A percentile compares a stretch with the other conserved stretches of the same genome.
phyloP scores from a whole-genome alignment of 83 land plant species.

The Thuja plicata region DNA sequence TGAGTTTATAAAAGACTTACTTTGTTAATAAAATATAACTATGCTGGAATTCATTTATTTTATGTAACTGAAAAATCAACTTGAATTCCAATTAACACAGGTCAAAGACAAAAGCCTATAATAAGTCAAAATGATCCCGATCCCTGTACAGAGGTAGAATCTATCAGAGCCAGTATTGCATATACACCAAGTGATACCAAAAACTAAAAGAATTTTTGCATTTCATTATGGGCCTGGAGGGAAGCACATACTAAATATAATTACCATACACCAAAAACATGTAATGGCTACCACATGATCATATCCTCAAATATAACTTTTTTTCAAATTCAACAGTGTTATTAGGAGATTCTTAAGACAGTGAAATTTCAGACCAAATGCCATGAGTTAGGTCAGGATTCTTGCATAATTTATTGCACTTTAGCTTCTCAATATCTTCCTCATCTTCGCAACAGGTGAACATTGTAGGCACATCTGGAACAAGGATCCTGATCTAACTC shows the following conservation, averaged over 20 bases:
- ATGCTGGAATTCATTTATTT: neutral
- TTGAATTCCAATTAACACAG: neutral
- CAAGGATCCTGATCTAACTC: neutral
- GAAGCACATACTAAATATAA: neutral
- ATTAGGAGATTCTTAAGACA: neutral
- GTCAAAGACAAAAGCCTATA: neutral
- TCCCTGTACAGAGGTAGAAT: neutral
- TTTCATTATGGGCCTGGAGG: neutral
- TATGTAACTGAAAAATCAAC: neutral
- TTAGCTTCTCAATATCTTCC: neutral
- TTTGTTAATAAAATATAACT: neutral
- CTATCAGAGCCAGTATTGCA: neutral
- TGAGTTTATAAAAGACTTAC: neutral
- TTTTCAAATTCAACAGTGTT: neutral
- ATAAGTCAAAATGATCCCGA: neutral
- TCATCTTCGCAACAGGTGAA: neutral
- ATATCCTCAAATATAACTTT: neutral
- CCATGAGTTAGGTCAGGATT: neutral
- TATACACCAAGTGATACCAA: neutral
- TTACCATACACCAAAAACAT: no score
- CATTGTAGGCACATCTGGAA: neutral
- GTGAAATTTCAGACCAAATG: neutral
- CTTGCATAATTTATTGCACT: neutral
- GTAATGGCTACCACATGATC: neutral
- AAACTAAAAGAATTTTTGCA: neutral